These are phyloP conservation scores for Xylaria sp. DNA, from an alignment of 2,329 filamentous ascomycete genomes.

Conservation along the genomic window DNA sequence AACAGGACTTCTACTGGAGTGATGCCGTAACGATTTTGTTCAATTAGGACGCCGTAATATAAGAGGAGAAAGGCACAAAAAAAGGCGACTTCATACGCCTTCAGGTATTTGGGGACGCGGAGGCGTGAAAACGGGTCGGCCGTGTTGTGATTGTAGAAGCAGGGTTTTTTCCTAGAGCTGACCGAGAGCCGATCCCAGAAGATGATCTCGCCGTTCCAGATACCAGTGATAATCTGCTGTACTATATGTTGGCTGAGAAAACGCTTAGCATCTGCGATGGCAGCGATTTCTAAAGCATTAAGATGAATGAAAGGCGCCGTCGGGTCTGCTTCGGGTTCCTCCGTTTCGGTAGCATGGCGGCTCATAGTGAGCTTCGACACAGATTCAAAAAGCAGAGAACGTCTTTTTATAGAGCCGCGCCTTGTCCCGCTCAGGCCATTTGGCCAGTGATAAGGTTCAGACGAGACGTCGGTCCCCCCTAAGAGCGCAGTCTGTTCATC, in stretches of 20 bases:
- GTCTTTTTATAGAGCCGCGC: constrained; percentile 58
- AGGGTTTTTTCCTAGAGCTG: constrained; percentile 71
- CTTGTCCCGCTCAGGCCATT: constrained; percentile 40
- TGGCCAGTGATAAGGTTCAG: constrained; percentile 39
- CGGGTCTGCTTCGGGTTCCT: constrained; percentile 67
- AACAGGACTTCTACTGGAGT: constrained; percentile 76
- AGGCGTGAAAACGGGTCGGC: constrained; percentile 75
- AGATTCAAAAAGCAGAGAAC: constrained; percentile 62
- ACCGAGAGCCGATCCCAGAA: constrained; percentile 77
- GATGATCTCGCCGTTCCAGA: constrained; percentile 79
- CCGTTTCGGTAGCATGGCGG: constrained; percentile 53
- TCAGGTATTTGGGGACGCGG: constrained; percentile 76
- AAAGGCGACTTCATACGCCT: constrained; percentile 77
- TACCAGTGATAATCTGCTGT: constrained; percentile 76
- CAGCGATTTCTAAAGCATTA: constrained; percentile 83
- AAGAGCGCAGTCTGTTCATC: constrained; percentile 62
- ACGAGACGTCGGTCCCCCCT: constrained; percentile 38
- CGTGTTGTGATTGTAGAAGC: constrained; percentile 68
- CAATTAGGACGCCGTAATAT: constrained; percentile 87
- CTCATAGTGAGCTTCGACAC: constrained; percentile 66
- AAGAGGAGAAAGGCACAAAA: constrained; percentile 76
- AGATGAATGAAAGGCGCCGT: constrained; percentile 79
- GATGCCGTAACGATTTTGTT: constrained; percentile 73
- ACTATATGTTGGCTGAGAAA: constrained; percentile 76
- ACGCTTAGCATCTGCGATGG: constrained; percentile 75